Base-by-base conservation (phyloP, 305 asterid species). In the Fraxinus floribunda region DNA sequence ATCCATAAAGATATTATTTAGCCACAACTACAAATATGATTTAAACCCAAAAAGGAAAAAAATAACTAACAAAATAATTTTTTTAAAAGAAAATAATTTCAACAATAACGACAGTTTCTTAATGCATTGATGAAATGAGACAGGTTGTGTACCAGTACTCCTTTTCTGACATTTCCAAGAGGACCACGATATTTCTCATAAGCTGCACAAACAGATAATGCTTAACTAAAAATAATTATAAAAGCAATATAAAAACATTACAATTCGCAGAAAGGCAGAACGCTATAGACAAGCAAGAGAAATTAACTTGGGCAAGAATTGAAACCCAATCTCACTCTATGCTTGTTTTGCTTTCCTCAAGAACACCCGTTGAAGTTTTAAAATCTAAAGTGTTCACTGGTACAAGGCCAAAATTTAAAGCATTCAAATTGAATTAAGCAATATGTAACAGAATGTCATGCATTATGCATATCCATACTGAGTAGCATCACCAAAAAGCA, bases 111-210 rank as follows among this genome's bases (percentile, higher is more conserved):
- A 36, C 13, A 8, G 76, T 60, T 32, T 22, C 34, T 35, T 2
- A 75, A 77, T 30, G 32, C 80, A 79, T 79, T 32, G 70, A 16
- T 41, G 49, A 77, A 78, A 38, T 71, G 60, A 32, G 84, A 38
- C 30, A 75, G 57, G 84, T 73, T 62, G 82, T 6, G 32, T 93
- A 96, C 99, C 93, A 97, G 86, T 71, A 94, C 99, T 93, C 99
- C 99, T 91, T 97, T 97, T 84, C 99, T 91, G 89, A 97, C 97
- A 86, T 97, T 95, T 87, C 98, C 98, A 55, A 94, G 98, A 82
- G 97, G 93, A 85, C 99, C 99, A 20, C 97, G 90, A 88, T 89
- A 86, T 83, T 94, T 97, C 88, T 90, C 99, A 78, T 97, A 97
- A 83, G 87, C 98, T 97, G 97, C 89, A 87, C 60, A 41, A 81